Conservation (phyloP, 805 yeast genomes). For the Pichia deserticola region DNA sequence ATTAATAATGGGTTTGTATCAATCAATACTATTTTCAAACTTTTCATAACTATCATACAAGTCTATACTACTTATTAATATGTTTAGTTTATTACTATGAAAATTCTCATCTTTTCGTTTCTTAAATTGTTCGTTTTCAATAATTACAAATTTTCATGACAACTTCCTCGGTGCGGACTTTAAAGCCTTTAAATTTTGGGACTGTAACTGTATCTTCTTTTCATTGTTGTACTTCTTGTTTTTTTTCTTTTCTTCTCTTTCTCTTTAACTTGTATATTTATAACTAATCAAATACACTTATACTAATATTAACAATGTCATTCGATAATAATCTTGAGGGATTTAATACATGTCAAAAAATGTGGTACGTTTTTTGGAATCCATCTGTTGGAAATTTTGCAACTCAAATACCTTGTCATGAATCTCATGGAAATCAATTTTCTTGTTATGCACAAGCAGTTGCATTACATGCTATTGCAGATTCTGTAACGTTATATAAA, state of each 20-base stretch:
- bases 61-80: too few species aligned
- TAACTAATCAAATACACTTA: too few species aligned
- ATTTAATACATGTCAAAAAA: slow-evolving; percentile 30
- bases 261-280: too few species aligned
- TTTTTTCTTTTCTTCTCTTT: too few species aligned
- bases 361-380: slow-evolving; percentile 39
- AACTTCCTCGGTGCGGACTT: too few species aligned
- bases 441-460: slow-evolving; percentile 67
- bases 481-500: slow-evolving; percentile 50
- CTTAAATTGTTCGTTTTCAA: too few species aligned
- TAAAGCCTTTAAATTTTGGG: too few species aligned
- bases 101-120: too few species aligned
- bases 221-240: too few species aligned
- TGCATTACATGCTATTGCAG: slow-evolving; percentile 59
- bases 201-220: too few species aligned
- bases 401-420: slow-evolving; percentile 34
- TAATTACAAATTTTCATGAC: too few species aligned
- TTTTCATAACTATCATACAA: not conserved
- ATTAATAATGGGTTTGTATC: slow-evolving; percentile 1
- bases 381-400: slow-evolving; percentile 30
- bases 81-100: too few species aligned
- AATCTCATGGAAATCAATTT: slow-evolving; percentile 45
- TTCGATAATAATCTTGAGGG: slow-evolving; percentile 31
- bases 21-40: slow-evolving; percentile 1
- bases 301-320: not conserved